A percentile compares a stretch with the other conserved stretches of the same genome.
These are phyloP conservation scores for Leccinum disarticulatum DNA, from an alignment of 768 basidiomycete genomes.

Conservation along the genomic window DNA sequence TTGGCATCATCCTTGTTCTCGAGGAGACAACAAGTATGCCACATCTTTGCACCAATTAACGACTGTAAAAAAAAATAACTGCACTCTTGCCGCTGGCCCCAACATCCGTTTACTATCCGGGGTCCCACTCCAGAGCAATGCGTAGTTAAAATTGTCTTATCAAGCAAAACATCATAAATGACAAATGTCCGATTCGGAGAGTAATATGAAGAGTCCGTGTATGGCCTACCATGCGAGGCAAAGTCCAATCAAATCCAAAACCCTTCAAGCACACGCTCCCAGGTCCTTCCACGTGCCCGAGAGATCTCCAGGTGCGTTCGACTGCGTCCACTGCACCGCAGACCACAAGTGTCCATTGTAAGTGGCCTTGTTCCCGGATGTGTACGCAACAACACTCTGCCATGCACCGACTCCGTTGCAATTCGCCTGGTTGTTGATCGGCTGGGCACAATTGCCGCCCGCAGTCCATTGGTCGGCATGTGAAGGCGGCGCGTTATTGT, in stretches of 20 bases:
- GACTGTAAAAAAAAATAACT: neutral
- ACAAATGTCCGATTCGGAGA: neutral
- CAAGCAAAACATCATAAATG: neutral
- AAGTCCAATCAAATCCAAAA: neutral
- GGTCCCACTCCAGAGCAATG: neutral
- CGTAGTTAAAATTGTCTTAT: neutral
- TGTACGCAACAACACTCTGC: constrained; percentile 19
- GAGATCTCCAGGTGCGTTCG: constrained; percentile 24
- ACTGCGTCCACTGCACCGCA: constrained; percentile 24
- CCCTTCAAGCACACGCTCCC: constrained; percentile 20
- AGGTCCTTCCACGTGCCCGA: constrained; percentile 28
- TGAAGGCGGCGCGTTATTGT: constrained; percentile 15
- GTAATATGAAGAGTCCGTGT: neutral
- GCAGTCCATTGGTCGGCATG: constrained; percentile 21
- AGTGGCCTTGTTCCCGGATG: constrained; percentile 15
- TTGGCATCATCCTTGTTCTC: neutral
- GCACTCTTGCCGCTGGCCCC: neutral
- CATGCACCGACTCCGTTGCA: constrained; percentile 24
- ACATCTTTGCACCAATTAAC: constrained; percentile 1
- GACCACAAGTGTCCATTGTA: constrained; percentile 21
- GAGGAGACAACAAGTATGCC: neutral
- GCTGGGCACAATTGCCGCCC: constrained; percentile 15
- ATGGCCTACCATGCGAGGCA: neutral
- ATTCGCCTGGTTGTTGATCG: constrained; percentile 23
- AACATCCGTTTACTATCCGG: neutral